Percentiles rank a stretch among this genome's conserved stretches.
Evolutionary conservation across 495 filamentous ascomycete genomes (phyloP).

Genomic region (Poronia punctata): DNA sequence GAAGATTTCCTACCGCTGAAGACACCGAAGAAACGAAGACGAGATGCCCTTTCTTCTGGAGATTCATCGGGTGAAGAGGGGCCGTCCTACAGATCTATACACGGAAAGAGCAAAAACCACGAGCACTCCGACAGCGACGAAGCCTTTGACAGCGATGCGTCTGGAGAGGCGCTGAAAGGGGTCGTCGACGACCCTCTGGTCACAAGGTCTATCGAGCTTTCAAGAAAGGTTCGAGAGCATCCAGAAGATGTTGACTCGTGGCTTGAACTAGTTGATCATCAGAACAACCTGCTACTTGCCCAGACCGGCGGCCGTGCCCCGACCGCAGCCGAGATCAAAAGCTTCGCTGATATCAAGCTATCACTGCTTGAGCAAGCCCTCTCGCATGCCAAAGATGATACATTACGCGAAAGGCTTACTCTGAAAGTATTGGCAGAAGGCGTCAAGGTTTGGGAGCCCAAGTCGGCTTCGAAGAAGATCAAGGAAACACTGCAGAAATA

Average conservation of each 20-base stretch:
- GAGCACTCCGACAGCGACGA: constrained; percentile 42
- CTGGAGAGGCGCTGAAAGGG: constrained; percentile 22
- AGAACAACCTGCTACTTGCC: constrained; percentile 54
- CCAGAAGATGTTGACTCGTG: constrained; percentile 66
- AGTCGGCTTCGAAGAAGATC: constrained; percentile 59
- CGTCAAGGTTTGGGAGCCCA: constrained; percentile 60
- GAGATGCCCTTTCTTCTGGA: constrained; percentile 14
- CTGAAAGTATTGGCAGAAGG: constrained; percentile 67
- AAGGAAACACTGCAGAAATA: constrained; percentile 50
- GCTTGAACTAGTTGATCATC: constrained; percentile 69
- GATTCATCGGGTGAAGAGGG: constrained; percentile 38
- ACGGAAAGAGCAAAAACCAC: constrained; percentile 49
- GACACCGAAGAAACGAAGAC: constrained; percentile 34
- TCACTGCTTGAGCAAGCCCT: constrained; percentile 79
- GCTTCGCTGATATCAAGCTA: constrained; percentile 69
- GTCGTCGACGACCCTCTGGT: constrained; percentile 33
- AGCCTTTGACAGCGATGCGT: constrained; percentile 44
- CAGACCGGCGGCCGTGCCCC: constrained; percentile 32
- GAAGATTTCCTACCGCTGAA: constrained; percentile 34
- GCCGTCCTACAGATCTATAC: constrained; percentile 63
- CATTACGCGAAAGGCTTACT: constrained; percentile 51
- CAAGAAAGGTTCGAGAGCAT: constrained; percentile 48
- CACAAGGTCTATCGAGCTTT: constrained; percentile 50
- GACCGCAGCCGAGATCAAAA: constrained; percentile 55
- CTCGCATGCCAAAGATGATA: constrained; percentile 34